Percentiles rank a stretch among this genome's conserved stretches.
These are phyloP conservation scores for Nicotiana sylvestris DNA, from an alignment of 257 asterid genomes.

Conservation along the genomic window DNA sequence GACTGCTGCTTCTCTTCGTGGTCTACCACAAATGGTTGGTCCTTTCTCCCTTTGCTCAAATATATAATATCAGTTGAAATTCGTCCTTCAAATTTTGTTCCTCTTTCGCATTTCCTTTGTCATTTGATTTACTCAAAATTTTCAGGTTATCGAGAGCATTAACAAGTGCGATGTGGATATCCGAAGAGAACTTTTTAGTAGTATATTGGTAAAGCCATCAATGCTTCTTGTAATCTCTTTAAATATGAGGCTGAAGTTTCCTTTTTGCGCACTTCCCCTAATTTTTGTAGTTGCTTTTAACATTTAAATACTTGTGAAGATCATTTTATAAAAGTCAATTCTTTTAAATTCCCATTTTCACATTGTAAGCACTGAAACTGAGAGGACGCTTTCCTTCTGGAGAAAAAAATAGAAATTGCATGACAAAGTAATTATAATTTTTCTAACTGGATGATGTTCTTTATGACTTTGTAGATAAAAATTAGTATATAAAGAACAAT, in stretches of 20 bases:
- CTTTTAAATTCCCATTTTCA: not conserved
- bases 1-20: slow-evolving; percentile 64
- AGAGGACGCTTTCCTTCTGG: not conserved
- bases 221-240: slow-evolving; percentile 4
- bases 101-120: not conserved
- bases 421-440: not conserved
- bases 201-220: slow-evolving; percentile 68
- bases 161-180: slow-evolving; percentile 97
- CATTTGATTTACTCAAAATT: slow-evolving; percentile 4
- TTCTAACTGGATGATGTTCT: not conserved
- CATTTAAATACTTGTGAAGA: not conserved
- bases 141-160: slow-evolving; percentile 94
- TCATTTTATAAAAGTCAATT: not conserved
- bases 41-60: not conserved
- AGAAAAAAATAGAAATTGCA: not conserved
- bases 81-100: not conserved
- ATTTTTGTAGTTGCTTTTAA: not conserved
- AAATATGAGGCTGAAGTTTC: not conserved
- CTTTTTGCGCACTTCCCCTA: not conserved
- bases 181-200: slow-evolving; percentile 89
- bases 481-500: not conserved
- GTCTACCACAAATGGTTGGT: slow-evolving; percentile 90
- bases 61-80: not conserved
- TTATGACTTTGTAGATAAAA: not conserved
- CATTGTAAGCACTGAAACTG: not conserved